Percentiles rank a stretch among this genome's conserved stretches.
Conservation (phyloP, 306 rosid species). For the Rosa lucieae region DNA sequence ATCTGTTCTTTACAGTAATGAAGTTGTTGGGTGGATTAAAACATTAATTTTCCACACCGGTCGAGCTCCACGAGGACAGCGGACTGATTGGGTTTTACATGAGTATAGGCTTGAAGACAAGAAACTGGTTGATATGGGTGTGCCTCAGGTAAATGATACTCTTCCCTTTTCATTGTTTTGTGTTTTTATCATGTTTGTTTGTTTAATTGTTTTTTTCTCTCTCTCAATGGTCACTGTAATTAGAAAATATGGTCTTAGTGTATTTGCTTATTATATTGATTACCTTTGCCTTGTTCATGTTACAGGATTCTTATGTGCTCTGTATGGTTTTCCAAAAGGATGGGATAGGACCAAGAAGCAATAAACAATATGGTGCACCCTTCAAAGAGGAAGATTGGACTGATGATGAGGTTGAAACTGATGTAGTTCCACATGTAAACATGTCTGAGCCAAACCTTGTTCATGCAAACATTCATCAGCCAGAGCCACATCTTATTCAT, state of each 20-base stretch:
- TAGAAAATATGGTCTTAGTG: too few relatives aligned
- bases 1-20: conserved; percentile 24
- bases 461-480: background rate
- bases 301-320: conserved; percentile 64
- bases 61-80: conserved; percentile 48
- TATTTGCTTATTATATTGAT: conserved; percentile 10
- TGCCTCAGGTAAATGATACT: conserved; percentile 46
- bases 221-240: background rate
- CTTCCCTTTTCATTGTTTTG: background rate
- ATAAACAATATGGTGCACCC: conserved; percentile 63
- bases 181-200: background rate
- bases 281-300: conserved; percentile 17
- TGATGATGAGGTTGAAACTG: conserved; percentile 44
- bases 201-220: background rate
- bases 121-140: conserved; percentile 26
- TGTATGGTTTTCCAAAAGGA: conserved; percentile 61
- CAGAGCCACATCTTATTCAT: background rate
- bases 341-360: conserved; percentile 70
- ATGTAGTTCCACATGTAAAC: conserved; percentile 20
- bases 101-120: conserved; percentile 67
- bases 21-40: conserved; percentile 61
- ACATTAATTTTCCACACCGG: conserved; percentile 68
- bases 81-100: conserved; percentile 91
- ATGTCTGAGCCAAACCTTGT: background rate
- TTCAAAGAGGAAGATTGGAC: conserved; percentile 69